phyloP scores from a whole-genome alignment of 148 eudicot genomes.

The Pouteria glomerata region DNA sequence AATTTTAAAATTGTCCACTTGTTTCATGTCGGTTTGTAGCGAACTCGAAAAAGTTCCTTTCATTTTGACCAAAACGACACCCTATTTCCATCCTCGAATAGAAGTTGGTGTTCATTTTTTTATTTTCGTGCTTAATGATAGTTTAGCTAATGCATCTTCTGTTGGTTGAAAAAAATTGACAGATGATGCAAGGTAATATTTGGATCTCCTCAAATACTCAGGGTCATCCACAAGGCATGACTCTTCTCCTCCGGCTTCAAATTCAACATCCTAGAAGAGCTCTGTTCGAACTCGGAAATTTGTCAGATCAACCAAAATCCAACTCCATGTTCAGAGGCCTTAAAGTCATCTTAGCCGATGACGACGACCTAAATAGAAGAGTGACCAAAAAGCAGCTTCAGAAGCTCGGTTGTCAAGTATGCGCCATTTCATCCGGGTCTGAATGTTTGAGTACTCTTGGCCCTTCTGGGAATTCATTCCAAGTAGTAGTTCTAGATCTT shows the following conservation, averaged over 20 bases:
- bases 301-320: slow-evolving; percentile 23
- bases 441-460: slow-evolving; percentile 58
- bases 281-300: slow-evolving; percentile 21
- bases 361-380: slow-evolving; percentile 55
- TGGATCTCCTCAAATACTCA: slow-evolving; percentile 49
- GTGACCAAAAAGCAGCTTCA: slow-evolving; percentile 66
- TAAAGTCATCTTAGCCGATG: slow-evolving; percentile 54
- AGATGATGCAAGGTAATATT: slow-evolving; percentile 83
- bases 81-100: too few relatives aligned
- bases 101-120: too few relatives aligned
- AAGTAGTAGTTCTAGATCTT: slow-evolving; percentile 58
- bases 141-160: not conserved
- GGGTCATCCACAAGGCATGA: slow-evolving; percentile 50
- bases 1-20: too few relatives aligned
- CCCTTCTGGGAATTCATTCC: slow-evolving; percentile 24
- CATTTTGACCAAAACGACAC: too few relatives aligned
- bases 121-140: too few relatives aligned
- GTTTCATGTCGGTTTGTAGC: too few relatives aligned
- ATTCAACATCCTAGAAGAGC: slow-evolving; percentile 21
- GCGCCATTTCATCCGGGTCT: slow-evolving; percentile 49
- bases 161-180: slow-evolving; percentile 8
- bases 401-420: slow-evolving; percentile 60
- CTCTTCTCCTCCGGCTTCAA: slow-evolving; percentile 55
- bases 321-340: slow-evolving; percentile 42
- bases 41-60: too few relatives aligned